Evolutionary conservation across 768 basidiomycete species (phyloP).

Genomic region (Hysterangium stoloniferum): DNA sequence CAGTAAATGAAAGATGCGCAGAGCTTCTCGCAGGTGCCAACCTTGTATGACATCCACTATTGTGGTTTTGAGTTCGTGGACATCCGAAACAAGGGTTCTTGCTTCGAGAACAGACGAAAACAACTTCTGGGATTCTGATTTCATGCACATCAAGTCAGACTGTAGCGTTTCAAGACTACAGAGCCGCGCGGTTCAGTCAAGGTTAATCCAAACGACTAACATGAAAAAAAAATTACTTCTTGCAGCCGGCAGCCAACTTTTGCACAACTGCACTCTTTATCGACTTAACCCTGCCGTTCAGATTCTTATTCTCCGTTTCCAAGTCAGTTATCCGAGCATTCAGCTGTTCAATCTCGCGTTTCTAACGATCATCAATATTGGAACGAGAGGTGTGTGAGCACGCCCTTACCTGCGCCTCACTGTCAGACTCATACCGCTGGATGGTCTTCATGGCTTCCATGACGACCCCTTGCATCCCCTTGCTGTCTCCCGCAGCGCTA

Average conservation of each 20-base stretch:
- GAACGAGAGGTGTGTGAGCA: neutral
- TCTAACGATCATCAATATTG: neutral
- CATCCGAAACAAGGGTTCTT: neutral
- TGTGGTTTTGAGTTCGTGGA: slow-evolving; percentile 2
- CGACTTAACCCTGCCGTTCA: neutral
- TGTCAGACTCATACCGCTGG: slow-evolving; percentile 8
- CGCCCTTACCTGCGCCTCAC: slow-evolving; percentile 3
- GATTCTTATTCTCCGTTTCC: neutral
- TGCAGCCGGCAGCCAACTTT: slow-evolving; percentile 1
- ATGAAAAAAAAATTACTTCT: neutral
- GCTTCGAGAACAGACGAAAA: neutral
- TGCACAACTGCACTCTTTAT: slow-evolving; percentile 3
- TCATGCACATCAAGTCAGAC: slow-evolving; percentile 1
- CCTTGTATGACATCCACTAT: neutral
- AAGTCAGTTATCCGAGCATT: neutral
- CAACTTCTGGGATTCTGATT: neutral
- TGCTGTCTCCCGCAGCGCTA: neutral
- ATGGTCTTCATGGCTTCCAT: slow-evolving; percentile 11
- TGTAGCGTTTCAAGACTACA: slow-evolving; percentile 1
- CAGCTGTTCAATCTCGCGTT: slow-evolving; percentile 1
- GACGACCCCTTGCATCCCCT: slow-evolving; percentile 10
- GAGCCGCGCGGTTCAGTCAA: neutral
- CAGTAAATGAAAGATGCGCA: neutral
- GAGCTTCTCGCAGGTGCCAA: neutral
- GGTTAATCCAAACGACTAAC: no score